Percentiles rank a stretch among this genome's conserved stretches.
Conservation (phyloP, 108 stramenopile genomes). For the Cylindrotheca fusiformis region DNA sequence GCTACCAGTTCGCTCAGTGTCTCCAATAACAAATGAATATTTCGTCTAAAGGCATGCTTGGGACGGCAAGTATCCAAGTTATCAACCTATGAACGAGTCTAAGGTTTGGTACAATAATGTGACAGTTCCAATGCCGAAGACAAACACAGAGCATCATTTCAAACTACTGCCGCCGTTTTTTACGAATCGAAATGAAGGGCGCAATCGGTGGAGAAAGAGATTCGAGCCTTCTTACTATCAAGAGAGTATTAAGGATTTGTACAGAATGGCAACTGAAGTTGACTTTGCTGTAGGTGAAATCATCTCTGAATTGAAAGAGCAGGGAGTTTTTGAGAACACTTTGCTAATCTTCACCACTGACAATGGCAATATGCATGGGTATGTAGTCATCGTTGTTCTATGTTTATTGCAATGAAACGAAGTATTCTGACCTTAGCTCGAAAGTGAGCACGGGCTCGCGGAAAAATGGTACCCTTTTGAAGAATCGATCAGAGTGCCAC, state of each 20-base stretch:
- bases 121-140: slow-evolving; percentile 53
- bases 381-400: slow-evolving; percentile 8
- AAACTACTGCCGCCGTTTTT: slow-evolving; percentile 36
- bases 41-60: slow-evolving; percentile 11
- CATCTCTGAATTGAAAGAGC: slow-evolving; percentile 48
- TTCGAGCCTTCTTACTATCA: slow-evolving; percentile 66
- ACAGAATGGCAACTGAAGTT: slow-evolving; percentile 78
- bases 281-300: slow-evolving; percentile 63
- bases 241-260: slow-evolving; percentile 55
- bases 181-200: slow-evolving; percentile 55
- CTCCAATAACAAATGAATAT: too few relatives aligned
- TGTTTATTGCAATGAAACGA: too few relatives aligned
- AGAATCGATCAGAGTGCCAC: slow-evolving; percentile 75
- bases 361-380: slow-evolving; percentile 77
- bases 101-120: slow-evolving; percentile 52
- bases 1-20: too few relatives aligned
- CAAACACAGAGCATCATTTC: slow-evolving; percentile 32
- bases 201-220: slow-evolving; percentile 58
- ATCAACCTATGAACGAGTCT: slow-evolving; percentile 54
- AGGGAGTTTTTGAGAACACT: slow-evolving; percentile 58
- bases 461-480: slow-evolving; percentile 77
- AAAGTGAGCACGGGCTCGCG: slow-evolving; percentile 34
- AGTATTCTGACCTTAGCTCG: too few relatives aligned
- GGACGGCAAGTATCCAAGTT: slow-evolving; percentile 18
- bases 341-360: slow-evolving; percentile 84